Conservation (phyloP, 108 stramenopile species). For the Skeletonema grethae region DNA sequence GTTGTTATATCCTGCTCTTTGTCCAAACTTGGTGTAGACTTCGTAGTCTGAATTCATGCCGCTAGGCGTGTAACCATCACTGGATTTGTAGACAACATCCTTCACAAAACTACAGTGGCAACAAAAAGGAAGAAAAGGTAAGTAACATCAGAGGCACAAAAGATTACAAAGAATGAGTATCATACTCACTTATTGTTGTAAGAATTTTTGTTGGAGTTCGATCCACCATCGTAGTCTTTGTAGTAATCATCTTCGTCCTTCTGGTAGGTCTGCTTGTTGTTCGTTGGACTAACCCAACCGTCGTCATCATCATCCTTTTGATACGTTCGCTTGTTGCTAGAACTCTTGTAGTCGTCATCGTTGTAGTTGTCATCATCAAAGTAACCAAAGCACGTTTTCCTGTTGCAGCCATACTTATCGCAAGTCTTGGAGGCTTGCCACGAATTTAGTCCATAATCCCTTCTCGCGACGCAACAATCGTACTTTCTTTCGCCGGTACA, state of each 20-base stretch:
- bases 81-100: slow-evolving; percentile 6
- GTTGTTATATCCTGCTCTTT: slow-evolving; percentile 6
- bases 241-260: no score
- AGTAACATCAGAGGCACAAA: neutral
- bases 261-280: neutral
- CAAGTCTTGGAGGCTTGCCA: neutral
- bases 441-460: neutral
- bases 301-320: neutral
- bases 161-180: neutral
- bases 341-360: neutral
- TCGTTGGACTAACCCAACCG: neutral
- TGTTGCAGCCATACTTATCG: neutral
- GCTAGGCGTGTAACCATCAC: neutral
- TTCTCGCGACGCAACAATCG: neutral
- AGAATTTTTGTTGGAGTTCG: neutral
- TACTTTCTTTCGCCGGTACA: neutral
- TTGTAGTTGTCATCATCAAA: neutral
- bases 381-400: neutral
- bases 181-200: neutral
- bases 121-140: neutral
- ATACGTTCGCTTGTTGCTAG: neutral
- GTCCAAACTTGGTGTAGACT: slow-evolving; percentile 5
- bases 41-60: neutral
- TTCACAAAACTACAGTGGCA: neutral
- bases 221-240: neutral